Conservation (phyloP, 768 basidiomycete species). For the Psilocybe cubensis region DNA sequence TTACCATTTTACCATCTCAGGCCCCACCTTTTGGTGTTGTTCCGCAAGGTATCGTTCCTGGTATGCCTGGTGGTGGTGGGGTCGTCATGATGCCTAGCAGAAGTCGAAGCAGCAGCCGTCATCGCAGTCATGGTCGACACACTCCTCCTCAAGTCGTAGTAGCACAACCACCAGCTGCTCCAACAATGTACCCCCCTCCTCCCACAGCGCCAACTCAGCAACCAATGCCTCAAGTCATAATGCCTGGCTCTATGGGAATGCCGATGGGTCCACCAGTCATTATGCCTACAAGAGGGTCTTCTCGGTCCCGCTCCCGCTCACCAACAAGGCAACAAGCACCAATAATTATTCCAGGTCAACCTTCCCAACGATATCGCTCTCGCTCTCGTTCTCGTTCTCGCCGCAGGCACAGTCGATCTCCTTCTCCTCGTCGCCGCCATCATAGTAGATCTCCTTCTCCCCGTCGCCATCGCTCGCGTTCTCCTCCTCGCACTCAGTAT, state of each 20-base stretch:
- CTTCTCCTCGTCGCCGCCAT: conserved; percentile 12
- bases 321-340: conserved; percentile 1
- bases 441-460: conserved; percentile 16
- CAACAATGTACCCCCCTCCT: conserved; percentile 14
- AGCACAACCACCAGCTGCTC: conserved; percentile 15
- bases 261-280: conserved; percentile 6
- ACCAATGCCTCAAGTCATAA: conserved; percentile 9
- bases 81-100: conserved; percentile 20
- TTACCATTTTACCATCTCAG: conserved; percentile 21
- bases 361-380: background rate
- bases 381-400: conserved; percentile 20
- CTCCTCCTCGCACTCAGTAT: conserved; percentile 13
- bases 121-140: conserved; percentile 11
- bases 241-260: conserved; percentile 7
- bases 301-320: conserved; percentile 18
- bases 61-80: background rate
- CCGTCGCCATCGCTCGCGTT: conserved; percentile 14
- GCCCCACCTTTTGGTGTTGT: conserved; percentile 4
- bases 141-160: conserved; percentile 16
- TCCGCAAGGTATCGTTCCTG: conserved; percentile 9
- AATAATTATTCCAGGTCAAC: conserved; percentile 3
- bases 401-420: conserved; percentile 12
- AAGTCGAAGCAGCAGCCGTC: conserved; percentile 11
- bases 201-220: conserved; percentile 10
- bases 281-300: background rate